A percentile compares a stretch with the other conserved stretches of the same genome.
Conservation (phyloP, 208 protist genomes). For the Acanthamoeba quina region DNA sequence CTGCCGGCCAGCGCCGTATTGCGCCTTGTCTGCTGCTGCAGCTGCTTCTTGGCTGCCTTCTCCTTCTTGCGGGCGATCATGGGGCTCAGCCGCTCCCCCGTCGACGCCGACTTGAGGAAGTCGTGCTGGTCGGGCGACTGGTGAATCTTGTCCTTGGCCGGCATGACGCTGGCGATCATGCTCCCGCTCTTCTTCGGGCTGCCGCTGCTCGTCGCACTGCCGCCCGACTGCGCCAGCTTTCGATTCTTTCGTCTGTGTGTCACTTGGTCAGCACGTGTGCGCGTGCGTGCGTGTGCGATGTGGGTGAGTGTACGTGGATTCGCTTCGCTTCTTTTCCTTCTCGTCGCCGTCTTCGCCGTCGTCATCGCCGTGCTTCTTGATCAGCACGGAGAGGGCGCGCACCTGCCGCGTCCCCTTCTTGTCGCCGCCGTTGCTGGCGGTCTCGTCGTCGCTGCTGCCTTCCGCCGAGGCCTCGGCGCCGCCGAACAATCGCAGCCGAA, state of each 20-base stretch:
- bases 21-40: too few species aligned
- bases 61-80: not conserved
- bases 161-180: not conserved
- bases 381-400: constrained; percentile 7
- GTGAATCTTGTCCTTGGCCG: constrained; percentile 4
- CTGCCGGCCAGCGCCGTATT: too few species aligned
- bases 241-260: not conserved
- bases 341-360: not conserved
- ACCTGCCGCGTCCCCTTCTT: constrained; percentile 8
- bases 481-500: not conserved
- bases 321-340: not conserved
- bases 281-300: not conserved
- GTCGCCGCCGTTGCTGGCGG: not conserved
- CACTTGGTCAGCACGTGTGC: too few species aligned
- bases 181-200: constrained; percentile 12
- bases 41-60: too few species aligned
- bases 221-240: not conserved
- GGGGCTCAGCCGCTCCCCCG: not conserved
- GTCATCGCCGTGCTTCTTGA: not conserved
- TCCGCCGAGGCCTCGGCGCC: not conserved
- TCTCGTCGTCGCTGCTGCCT: not conserved
- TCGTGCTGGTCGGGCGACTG: too few species aligned
- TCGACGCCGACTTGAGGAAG: not conserved
- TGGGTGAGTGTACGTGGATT: not conserved
- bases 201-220: not conserved